A percentile compares a stretch with the other conserved stretches of the same genome.
phyloP scores from a whole-genome alignment of 2,329 filamentous ascomycete species.

The Fusarium austroafricanum region DNA sequence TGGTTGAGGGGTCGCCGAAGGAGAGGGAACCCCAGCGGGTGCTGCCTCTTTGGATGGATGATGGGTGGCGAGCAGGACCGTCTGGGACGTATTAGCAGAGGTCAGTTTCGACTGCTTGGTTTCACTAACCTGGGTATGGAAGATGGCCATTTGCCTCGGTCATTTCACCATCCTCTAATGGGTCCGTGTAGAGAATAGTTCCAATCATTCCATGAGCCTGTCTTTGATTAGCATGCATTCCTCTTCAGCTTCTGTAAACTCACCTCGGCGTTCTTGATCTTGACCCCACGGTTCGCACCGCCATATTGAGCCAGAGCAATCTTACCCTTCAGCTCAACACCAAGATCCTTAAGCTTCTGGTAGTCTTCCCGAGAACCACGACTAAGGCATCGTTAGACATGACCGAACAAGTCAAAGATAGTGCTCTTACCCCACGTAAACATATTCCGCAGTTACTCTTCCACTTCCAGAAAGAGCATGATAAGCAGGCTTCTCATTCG shows the following conservation, averaged over 20 bases:
- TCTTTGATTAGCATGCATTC: rapidly evolving
- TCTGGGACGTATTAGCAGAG: not conserved
- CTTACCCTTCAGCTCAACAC: constrained; percentile 21
- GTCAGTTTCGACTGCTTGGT: rapidly evolving
- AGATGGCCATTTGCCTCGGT: constrained; percentile 31
- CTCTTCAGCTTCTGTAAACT: rapidly evolving
- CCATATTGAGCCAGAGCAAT: constrained; percentile 27
- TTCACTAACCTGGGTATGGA: constrained; percentile 19
- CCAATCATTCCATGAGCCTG: constrained; percentile 31
- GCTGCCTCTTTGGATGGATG: constrained; percentile 34
- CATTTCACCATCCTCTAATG: constrained; percentile 26
- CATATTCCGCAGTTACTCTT: constrained; percentile 19
- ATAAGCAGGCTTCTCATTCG: constrained; percentile 19
- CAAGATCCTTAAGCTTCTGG: constrained; percentile 20
- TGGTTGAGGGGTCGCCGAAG: constrained; percentile 36
- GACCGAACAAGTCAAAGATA: rapidly evolving
- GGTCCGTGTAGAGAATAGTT: constrained; percentile 25
- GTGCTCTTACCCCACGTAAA: constrained; percentile 25
- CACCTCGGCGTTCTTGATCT: constrained; percentile 35
- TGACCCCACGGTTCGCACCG: constrained; percentile 28
- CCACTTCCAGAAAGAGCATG: constrained; percentile 22
- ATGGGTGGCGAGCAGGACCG: constrained; percentile 33
- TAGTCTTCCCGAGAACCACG: constrained; percentile 25
- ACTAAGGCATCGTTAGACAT: not conserved
- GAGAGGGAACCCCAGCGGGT: constrained; percentile 36